Base-by-base conservation (phyloP, 1,139 yeast genomes). In the Protomyces lactucae-debilis region DNA sequence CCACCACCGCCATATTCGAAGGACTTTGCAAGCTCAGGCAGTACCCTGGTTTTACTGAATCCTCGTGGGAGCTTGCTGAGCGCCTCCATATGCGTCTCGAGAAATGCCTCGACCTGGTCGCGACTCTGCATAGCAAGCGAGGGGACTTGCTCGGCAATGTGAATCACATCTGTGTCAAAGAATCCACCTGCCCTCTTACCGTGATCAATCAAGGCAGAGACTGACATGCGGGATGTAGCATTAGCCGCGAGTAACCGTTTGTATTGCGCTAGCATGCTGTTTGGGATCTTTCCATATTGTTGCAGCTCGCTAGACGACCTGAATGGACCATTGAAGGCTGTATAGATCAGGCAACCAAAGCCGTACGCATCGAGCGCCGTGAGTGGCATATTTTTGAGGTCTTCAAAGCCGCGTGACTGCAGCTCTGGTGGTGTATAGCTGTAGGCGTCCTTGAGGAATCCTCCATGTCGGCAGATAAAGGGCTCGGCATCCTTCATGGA, bases 11-110 rank as follows among this genome's bases (percentile, higher is more conserved):
- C 70, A 59, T 68, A 69, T 45, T 70, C 72, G 67, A 81, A 77
- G 56, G 78, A 76, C 3, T 75, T 75, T n/a, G 82, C 77, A 36
- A 88, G 74, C 70, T 86, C 89, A 0, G 96, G 95, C 43, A 90
- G 74, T n/a, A 89, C 76, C 69, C 83, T 82, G 67, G 81, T 76
- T 61, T 85, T 85, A 61, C 87, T 76, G 67, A 84, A 84, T 0
- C 87, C 88, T 0, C 82, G 80, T 0, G 95, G 89, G 64, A 77
- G 79, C 64, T 74, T 72, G 10, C 71, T 60, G 36, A 75, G 72
- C 37, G 73, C 68, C 57, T 71, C 55, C 72, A 78, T 74, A 72
- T 82, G 55, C n/a, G 48, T 48, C n/a, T 16, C 52, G 71, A 86
- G 81, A 64, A 85, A 80, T 1, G 77, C 77, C 61, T 83, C 72